Conservation (phyloP, 805 yeast species). For the Saturnispora serradocipensis region DNA sequence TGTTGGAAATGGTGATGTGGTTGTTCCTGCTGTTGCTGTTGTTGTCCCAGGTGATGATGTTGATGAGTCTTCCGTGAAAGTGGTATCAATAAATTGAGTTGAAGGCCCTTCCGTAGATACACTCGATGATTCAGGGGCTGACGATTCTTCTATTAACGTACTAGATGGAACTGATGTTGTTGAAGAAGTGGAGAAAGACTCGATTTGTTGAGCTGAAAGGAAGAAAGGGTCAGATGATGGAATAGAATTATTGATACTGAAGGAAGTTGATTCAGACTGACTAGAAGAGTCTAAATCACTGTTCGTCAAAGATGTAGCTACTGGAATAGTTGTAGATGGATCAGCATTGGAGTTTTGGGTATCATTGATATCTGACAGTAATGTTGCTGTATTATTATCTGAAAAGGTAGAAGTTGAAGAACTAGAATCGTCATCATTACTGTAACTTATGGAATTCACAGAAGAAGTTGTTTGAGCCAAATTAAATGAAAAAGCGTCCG, state of each 20-base stretch:
- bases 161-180: not conserved
- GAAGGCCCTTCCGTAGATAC: no score
- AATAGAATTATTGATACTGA: not conserved
- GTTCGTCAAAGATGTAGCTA: not conserved
- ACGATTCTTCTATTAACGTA: not conserved
- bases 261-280: not conserved
- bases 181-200: not conserved
- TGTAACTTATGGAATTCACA: not conserved
- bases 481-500: not conserved
- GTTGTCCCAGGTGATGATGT: no score
- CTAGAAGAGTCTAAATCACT: not conserved
- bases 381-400: not conserved
- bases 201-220: not conserved
- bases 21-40: not conserved
- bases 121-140: no score
- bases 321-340: not conserved
- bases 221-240: not conserved
- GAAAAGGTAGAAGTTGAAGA: not conserved
- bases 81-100: not conserved
- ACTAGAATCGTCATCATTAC: not conserved
- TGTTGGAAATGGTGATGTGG: not conserved
- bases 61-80: not conserved
- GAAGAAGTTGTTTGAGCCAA: not conserved
- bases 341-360: not conserved
- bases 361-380: not conserved